Conservation (phyloP, 306 rosid genomes). For the Prunus persica region DNA sequence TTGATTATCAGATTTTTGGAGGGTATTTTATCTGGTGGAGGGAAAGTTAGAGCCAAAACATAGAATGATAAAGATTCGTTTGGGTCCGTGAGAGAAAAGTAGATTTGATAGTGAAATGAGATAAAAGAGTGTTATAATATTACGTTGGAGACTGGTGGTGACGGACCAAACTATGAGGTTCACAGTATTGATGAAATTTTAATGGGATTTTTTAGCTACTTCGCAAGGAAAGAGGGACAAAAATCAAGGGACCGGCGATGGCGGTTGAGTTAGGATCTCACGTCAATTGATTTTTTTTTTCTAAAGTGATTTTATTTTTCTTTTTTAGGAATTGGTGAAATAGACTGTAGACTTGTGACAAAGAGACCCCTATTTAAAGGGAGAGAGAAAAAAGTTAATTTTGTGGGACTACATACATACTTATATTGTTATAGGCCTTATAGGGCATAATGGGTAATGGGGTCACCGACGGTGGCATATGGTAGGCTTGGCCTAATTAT, state of each 20-base stretch:
- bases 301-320: neutral
- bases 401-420: too few species aligned
- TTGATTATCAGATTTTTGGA: slow-evolving; percentile 21
- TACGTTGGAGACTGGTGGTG: neutral
- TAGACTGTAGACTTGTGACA: too few species aligned
- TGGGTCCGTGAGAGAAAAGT: slow-evolving; percentile 35
- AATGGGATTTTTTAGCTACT: slow-evolving; percentile 13
- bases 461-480: neutral
- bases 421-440: neutral
- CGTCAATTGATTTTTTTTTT: neutral
- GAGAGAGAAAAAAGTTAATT: too few species aligned
- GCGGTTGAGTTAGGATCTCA: neutral
- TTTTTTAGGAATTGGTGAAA: neutral
- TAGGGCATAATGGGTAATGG: neutral
- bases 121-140: slow-evolving; percentile 1
- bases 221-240: neutral
- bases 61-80: slow-evolving; percentile 48
- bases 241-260: neutral
- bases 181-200: slow-evolving; percentile 25
- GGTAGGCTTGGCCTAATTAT: neutral
- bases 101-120: neutral
- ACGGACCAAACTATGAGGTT: slow-evolving; percentile 34
- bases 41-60: slow-evolving; percentile 27
- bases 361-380: too few species aligned
- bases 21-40: slow-evolving; percentile 28